phyloP scores from a whole-genome alignment of 2,329 filamentous ascomycete species.

The Fusarium coicis region DNA sequence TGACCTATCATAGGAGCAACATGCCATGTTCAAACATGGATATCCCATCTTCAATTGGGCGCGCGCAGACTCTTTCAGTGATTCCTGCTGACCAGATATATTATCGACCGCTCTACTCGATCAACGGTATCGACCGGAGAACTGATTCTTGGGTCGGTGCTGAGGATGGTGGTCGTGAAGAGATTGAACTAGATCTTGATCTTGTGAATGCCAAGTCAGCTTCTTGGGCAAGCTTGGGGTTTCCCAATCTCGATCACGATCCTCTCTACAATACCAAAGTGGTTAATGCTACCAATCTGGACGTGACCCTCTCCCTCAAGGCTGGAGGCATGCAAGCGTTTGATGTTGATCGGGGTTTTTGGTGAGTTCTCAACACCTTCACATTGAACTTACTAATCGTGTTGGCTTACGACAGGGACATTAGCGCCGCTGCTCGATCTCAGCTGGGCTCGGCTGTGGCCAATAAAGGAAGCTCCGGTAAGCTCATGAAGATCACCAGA shows the following conservation, averaged over 20 bases:
- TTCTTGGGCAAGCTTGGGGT: background rate
- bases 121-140: background rate
- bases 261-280: background rate
- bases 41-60: background rate
- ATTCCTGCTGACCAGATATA: background rate
- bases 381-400: fast-evolving
- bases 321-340: background rate
- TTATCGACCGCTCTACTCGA: background rate
- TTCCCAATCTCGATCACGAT: background rate
- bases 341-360: background rate
- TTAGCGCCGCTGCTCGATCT: background rate
- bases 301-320: background rate
- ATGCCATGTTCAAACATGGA: background rate
- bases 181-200: background rate
- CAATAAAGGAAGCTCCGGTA: background rate
- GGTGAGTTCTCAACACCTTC: background rate
- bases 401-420: background rate
- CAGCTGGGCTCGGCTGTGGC: background rate
- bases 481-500: background rate
- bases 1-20: background rate
- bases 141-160: background rate
- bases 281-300: fast-evolving
- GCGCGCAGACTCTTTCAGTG: background rate
- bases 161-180: fast-evolving
- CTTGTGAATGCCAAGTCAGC: background rate